Base-by-base conservation (phyloP, 1,139 yeast species). In the Barnettozyma hawaiiensis region DNA sequence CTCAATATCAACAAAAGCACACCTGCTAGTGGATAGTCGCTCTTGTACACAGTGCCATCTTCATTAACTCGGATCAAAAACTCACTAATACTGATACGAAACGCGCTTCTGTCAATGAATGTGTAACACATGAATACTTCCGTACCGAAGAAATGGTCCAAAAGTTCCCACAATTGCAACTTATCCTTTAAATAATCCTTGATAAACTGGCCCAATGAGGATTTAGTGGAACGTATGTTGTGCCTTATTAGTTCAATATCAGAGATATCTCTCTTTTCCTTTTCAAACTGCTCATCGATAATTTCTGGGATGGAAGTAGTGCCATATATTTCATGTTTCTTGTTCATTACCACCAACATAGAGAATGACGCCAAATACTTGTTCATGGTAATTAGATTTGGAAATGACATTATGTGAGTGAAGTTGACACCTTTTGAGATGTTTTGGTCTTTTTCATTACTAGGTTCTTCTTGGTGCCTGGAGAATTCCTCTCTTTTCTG, bases 131-230 rank as follows among this genome's bases (percentile, higher is more conserved):
- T 33, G 24, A 18, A 40, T 14, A 43, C 18, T 18, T 40, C 43
- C 4, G 41, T 23, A 7, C 29, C 31, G 23, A 43, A 43, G 18
- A 43, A 43, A 35, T 43, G 46, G 11, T 43, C 27, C 9, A 43
- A 29, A 2, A 34, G 33, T 9, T 40, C 39, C 37, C 43, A 40
- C 4, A 43, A 14, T 7, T 23, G 21, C 4, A 16, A 16, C 11
- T 26, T 35, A 35, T 37, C 31, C 16, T 18, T 40, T 9, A 43
- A 21, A 23, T 27, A 40, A 5, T 14, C 20, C 18, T 22, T 38
- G 4, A 43, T 22, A 3, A 40, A 11, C 16, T 37, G 26, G 5
- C 34, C 15, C 8, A 27, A 14, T 12, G 35, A 27, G 5, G 22
- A n/a, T 10, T 35, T 27, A 14, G 36, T 27, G 9, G 32, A 12